A percentile compares a stretch with the other conserved stretches of the same genome.
Evolutionary conservation across 179 eudicot species (phyloP).

Genomic region (Drosera spatulata): DNA sequence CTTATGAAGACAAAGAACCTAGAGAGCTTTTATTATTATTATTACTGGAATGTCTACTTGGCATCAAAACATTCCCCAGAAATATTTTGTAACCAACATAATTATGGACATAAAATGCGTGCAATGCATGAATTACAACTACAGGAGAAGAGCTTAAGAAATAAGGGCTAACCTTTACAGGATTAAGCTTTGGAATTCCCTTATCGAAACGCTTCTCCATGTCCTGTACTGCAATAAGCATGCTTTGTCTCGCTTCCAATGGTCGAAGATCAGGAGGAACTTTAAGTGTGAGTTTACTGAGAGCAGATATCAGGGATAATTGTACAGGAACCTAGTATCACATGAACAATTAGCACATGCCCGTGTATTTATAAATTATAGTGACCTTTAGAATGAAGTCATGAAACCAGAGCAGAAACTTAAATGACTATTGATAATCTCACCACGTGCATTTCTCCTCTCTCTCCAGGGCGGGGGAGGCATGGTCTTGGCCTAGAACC

Average conservation of each 20-base stretch:
- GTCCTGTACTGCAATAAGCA: conserved; percentile 84
- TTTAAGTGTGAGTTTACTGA: conserved; percentile 73
- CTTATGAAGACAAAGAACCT: no score
- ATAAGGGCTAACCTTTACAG: conserved; percentile 54
- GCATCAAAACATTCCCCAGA: no score
- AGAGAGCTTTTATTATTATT: no score
- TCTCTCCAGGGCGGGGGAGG: conserved; percentile 93
- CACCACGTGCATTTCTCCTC: conserved; percentile 99
- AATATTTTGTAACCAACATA: neutral
- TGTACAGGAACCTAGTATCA: conserved; percentile 82
- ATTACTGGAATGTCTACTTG: no score
- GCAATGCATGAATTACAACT: neutral
- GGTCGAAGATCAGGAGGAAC: conserved; percentile 92
- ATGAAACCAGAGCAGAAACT: neutral
- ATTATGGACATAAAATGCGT: neutral
- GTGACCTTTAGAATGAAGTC: neutral
- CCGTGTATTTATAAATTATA: neutral
- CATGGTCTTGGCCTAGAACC: conserved; percentile 89
- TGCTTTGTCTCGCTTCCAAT: conserved; percentile 72
- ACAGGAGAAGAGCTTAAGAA: neutral
- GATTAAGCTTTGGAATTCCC: conserved; percentile 96
- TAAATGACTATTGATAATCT: conserved; percentile 16
- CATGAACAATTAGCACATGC: neutral
- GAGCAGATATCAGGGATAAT: conserved; percentile 67
- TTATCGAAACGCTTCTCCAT: conserved; percentile 80